Percentiles rank a stretch among this genome's conserved stretches.
These are phyloP conservation scores for Kwoniella sp. DNA, from an alignment of 768 basidiomycete genomes.

Conservation along the genomic window DNA sequence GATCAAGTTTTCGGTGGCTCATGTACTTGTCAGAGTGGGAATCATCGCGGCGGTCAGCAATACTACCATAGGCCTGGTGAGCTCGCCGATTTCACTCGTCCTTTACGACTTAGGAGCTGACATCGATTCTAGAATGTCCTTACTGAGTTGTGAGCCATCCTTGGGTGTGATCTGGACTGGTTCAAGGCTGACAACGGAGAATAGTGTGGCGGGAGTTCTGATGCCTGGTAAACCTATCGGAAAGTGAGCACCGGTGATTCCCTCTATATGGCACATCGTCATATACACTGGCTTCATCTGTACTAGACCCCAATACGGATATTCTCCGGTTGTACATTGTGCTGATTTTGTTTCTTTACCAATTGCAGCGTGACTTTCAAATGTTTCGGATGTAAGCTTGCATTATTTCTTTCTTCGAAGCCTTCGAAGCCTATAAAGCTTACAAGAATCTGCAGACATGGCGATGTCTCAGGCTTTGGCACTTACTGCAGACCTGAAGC, in stretches of 20 bases:
- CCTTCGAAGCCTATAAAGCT: not conserved
- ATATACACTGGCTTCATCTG: too few relatives aligned
- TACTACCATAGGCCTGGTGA: slow-evolving; percentile 54
- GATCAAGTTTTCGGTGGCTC: not conserved
- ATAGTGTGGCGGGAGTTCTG: slow-evolving; percentile 52
- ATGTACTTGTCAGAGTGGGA: slow-evolving; percentile 36
- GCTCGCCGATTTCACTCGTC: slow-evolving; percentile 1
- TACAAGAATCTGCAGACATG: slow-evolving; percentile 43
- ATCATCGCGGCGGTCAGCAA: slow-evolving; percentile 55
- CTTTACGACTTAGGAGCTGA: slow-evolving; percentile 14
- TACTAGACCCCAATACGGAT: too few relatives aligned
- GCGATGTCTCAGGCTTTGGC: slow-evolving; percentile 54
- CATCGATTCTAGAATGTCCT: slow-evolving; percentile 51
- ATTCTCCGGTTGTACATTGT: too few relatives aligned
- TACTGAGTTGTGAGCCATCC: slow-evolving; percentile 52
- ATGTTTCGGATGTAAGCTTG: slow-evolving; percentile 48
- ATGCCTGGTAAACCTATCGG: slow-evolving; percentile 56
- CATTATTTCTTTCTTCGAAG: not conserved
- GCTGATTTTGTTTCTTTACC: not conserved
- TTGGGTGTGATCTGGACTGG: not conserved
- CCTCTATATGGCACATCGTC: not conserved
- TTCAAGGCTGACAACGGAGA: not conserved
- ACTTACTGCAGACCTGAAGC: slow-evolving; percentile 53
- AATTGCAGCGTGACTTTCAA: slow-evolving; percentile 51
- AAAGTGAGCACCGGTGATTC: slow-evolving; percentile 41